Percentiles rank a stretch among this genome's conserved stretches.
Conservation (phyloP, 2,329 filamentous ascomycete genomes). For the Fusarium aywerte region DNA sequence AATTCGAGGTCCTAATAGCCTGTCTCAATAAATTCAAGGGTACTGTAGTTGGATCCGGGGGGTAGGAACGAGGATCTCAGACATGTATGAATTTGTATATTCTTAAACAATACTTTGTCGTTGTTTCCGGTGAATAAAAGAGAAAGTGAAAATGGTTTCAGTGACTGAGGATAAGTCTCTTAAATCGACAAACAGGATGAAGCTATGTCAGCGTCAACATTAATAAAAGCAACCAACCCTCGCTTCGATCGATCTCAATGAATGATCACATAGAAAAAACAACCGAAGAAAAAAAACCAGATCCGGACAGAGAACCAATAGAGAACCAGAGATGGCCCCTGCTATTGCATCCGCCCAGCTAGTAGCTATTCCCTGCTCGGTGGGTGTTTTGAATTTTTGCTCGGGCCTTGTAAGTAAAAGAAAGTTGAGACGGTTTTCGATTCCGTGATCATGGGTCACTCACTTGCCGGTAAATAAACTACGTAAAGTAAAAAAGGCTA, state of each 20-base stretch:
- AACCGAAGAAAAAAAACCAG: constrained; percentile 22
- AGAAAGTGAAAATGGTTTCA: not conserved
- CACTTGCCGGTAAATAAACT: no score
- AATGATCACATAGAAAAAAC: constrained; percentile 11
- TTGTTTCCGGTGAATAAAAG: not conserved
- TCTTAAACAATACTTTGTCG: not conserved
- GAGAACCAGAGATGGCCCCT: constrained; percentile 5
- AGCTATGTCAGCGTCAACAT: constrained; percentile 17
- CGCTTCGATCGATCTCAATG: constrained; percentile 19
- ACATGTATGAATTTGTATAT: constrained; percentile 2
- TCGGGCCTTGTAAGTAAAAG: not conserved
- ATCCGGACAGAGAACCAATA: constrained; percentile 30
- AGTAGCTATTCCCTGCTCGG: constrained; percentile 18
- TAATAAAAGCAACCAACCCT: constrained; percentile 7
- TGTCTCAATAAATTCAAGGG: not conserved
- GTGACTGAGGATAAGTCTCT: no score
- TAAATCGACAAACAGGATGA: not conserved
- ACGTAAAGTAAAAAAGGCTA: no score
- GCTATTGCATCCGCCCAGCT: constrained; percentile 2
- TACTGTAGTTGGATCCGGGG: not conserved
- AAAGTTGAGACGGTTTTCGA: not conserved
- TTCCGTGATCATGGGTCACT: not conserved
- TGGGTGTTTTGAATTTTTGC: constrained; percentile 29
- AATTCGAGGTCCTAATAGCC: not conserved
- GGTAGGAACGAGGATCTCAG: not conserved